Percentiles rank a stretch among this genome's conserved stretches.
Conservation (phyloP, 495 filamentous ascomycete genomes). For the Penicillium flavigenum region DNA sequence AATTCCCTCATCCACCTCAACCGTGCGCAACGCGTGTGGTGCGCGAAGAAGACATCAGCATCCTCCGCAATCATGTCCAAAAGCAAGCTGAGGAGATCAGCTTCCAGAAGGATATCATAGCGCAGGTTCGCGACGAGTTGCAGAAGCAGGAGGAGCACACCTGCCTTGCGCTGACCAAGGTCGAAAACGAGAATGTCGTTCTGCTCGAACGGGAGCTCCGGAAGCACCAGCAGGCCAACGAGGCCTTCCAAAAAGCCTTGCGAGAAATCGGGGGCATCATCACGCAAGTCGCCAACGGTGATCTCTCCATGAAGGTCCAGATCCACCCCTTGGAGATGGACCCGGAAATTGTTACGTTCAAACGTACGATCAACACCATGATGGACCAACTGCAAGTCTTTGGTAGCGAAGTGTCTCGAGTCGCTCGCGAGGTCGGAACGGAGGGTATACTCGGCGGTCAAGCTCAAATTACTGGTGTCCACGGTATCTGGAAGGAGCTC, state of each 20-base stretch:
- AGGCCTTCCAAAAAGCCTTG: constrained; percentile 97
- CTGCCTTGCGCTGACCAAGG: constrained; percentile 52
- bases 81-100: constrained; percentile 77
- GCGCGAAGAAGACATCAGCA: constrained; percentile 68
- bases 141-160: constrained; percentile 62
- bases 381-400: constrained; percentile 98
- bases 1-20: constrained; percentile 8
- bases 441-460: constrained; percentile 97
- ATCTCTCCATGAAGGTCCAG: constrained; percentile 95
- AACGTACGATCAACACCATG: constrained; percentile 95
- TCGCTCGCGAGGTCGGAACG: constrained; percentile 95
- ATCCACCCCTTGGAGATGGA: constrained; percentile 97
- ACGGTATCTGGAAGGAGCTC: constrained; percentile 98
- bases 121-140: constrained; percentile 64
- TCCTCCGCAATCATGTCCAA: constrained; percentile 70
- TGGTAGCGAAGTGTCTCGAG: constrained; percentile 92
- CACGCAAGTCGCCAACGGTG: constrained; percentile 90
- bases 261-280: constrained; percentile 97
- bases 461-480: constrained; percentile 88
- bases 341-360: constrained; percentile 97
- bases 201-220: constrained; percentile 83
- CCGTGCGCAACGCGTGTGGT: constrained; percentile 40
- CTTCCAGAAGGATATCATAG: constrained; percentile 68
- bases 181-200: constrained; percentile 63
- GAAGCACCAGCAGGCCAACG: constrained; percentile 97